phyloP scores from a whole-genome alignment of 2,329 filamentous ascomycete genomes.

The Talaromyces funiculosus region DNA sequence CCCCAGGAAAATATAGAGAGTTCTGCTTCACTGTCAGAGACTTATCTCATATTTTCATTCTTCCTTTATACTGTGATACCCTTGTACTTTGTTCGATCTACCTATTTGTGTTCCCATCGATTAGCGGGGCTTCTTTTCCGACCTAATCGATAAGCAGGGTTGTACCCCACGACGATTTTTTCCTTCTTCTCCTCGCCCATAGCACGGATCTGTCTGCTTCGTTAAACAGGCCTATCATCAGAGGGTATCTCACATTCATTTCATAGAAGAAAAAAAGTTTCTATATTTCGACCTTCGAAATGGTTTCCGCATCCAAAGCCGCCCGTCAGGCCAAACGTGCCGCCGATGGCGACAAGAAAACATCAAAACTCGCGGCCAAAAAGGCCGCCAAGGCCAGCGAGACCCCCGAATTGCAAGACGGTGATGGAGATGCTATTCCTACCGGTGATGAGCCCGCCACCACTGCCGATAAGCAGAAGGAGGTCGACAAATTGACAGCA shows the following conservation, averaged over 20 bases:
- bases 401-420: slow-evolving; percentile 55
- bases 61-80: slow-evolving; percentile 12
- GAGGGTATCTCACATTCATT: background rate
- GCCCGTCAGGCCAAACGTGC: slow-evolving; percentile 62
- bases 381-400: slow-evolving; percentile 41
- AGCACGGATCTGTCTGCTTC: slow-evolving; percentile 16
- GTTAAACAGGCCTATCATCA: background rate
- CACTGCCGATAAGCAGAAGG: slow-evolving; percentile 65
- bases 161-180: slow-evolving; percentile 18
- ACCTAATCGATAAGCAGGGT: slow-evolving; percentile 38
- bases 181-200: slow-evolving; percentile 22
- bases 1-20: background rate
- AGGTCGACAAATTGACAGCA: slow-evolving; percentile 78
- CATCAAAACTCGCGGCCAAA: slow-evolving; percentile 68
- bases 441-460: slow-evolving; percentile 62
- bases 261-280: slow-evolving; percentile 1
- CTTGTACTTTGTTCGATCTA: slow-evolving; percentile 5
- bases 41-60: slow-evolving; percentile 4
- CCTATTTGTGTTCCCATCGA: slow-evolving; percentile 10
- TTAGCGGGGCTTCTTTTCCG: slow-evolving; percentile 14
- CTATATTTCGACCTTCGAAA: slow-evolving; percentile 30
- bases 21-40: slow-evolving; percentile 5
- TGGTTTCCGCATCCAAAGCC: slow-evolving; percentile 65
- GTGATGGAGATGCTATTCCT: slow-evolving; percentile 50
- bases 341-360: slow-evolving; percentile 66